Percentiles rank a stretch among this genome's conserved stretches.
Evolutionary conservation across 2,329 filamentous ascomycete genomes (phyloP).

Genomic region (Cryphonectria nitschkei): DNA sequence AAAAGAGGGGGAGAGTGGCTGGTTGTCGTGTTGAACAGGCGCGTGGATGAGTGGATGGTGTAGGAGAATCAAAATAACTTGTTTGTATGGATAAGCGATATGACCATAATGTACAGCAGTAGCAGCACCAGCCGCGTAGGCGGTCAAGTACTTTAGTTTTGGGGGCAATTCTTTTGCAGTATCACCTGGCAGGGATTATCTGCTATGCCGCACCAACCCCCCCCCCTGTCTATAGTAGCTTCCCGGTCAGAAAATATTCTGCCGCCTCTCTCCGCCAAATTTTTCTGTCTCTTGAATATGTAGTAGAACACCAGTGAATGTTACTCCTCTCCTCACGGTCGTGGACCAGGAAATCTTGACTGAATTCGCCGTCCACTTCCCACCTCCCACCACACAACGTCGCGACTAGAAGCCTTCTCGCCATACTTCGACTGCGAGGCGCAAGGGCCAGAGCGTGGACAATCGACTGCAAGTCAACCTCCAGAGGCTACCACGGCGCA

Average conservation of each 20-base stretch:
- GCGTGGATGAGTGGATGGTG: neutral
- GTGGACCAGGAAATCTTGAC: constrained; percentile 22
- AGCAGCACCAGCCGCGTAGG: neutral
- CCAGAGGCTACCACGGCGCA: constrained; percentile 7
- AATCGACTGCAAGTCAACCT: neutral
- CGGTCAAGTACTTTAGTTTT: neutral
- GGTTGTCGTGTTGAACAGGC: neutral
- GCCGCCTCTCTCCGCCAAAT: constrained; percentile 24
- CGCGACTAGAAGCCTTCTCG: neutral
- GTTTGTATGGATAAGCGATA: neutral
- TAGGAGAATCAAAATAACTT: neutral
- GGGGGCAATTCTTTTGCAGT: neutral
- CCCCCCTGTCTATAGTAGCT: neutral
- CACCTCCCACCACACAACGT: neutral
- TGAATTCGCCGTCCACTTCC: neutral
- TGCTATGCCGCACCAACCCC: neutral
- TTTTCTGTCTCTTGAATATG: constrained; percentile 13
- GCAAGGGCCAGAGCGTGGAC: neutral
- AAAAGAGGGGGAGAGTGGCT: neutral
- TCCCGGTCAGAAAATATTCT: constrained; percentile 2
- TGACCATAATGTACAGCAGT: neutral
- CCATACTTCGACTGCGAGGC: neutral
- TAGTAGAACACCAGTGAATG: neutral
- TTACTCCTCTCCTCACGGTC: neutral
- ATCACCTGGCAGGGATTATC: neutral